Evolutionary conservation across 352 stramenopile species (phyloP).

Genomic region (Globisporangium takayamanum): DNA sequence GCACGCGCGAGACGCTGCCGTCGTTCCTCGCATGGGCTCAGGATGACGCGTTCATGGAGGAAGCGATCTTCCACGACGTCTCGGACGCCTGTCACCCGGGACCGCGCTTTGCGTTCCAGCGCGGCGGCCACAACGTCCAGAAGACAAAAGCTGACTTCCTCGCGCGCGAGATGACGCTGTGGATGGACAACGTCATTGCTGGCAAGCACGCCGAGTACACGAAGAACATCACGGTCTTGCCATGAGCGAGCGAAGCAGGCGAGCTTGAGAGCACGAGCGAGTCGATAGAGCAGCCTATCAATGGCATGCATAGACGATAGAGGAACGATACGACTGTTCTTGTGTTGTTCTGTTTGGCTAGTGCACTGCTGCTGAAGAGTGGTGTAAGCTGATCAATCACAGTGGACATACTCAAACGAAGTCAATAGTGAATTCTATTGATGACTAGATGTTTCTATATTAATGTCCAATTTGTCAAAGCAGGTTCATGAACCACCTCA

Average conservation of each 20-base stretch:
- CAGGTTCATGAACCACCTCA: no score
- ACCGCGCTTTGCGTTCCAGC: conserved; percentile 37
- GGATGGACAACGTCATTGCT: conserved; percentile 35
- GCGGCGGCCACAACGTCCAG: conserved; percentile 69
- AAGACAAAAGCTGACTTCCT: conserved; percentile 60
- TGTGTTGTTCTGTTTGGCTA: no score
- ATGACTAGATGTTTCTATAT: no score
- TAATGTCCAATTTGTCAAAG: no score
- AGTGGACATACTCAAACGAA: no score
- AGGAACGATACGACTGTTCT: no score
- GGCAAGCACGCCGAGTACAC: conserved; percentile 5
- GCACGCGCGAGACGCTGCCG: conserved; percentile 21
- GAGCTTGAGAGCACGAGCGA: no score
- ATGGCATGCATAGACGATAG: no score
- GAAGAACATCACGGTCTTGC: conserved; percentile 9
- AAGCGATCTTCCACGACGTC: conserved; percentile 42
- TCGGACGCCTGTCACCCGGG: conserved; percentile 24
- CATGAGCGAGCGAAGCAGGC: not conserved
- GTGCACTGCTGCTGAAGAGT: no score
- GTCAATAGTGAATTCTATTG: no score
- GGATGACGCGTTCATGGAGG: conserved; percentile 58
- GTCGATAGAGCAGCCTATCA: no score
- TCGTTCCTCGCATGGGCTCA: conserved; percentile 49
- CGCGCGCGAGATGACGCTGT: conserved; percentile 32
- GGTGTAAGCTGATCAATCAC: no score